These are phyloP conservation scores for Aspergillus viridinutans DNA, from an alignment of 2,329 filamentous ascomycete genomes.

Conservation along the genomic window DNA sequence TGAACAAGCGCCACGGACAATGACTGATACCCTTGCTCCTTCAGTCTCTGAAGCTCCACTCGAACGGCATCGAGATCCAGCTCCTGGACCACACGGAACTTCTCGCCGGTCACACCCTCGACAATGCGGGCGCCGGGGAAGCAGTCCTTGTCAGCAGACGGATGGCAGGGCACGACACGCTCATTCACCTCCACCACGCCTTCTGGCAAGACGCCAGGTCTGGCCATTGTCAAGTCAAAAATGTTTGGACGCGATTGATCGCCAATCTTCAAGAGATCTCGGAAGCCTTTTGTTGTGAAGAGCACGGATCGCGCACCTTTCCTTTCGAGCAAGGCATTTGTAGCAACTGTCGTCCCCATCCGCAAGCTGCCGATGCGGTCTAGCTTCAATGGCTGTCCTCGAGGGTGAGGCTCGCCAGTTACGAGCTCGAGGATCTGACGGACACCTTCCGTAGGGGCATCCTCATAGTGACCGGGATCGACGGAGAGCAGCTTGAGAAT, in stretches of 20 bases:
- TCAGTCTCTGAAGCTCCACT: slow-evolving; percentile 61
- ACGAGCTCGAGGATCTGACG: slow-evolving; percentile 58
- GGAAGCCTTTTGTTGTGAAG: slow-evolving; percentile 82
- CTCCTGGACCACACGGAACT: slow-evolving; percentile 64
- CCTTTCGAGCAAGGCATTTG: slow-evolving; percentile 81
- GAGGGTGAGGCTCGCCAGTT: slow-evolving; percentile 32
- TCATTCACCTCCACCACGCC: slow-evolving; percentile 82
- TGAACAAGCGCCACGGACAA: slow-evolving; percentile 87
- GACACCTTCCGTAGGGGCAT: slow-evolving; percentile 72
- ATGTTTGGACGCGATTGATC: slow-evolving; percentile 88
- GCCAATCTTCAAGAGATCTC: slow-evolving; percentile 80
- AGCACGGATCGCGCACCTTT: slow-evolving; percentile 86
- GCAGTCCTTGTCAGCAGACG: slow-evolving; percentile 60
- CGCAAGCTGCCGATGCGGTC: slow-evolving; percentile 55
- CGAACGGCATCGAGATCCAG: slow-evolving; percentile 53
- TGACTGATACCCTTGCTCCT: slow-evolving; percentile 66
- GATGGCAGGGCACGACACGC: slow-evolving; percentile 70
- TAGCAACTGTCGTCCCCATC: slow-evolving; percentile 93
- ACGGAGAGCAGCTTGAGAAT: slow-evolving; percentile 40
- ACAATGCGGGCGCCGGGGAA: slow-evolving; percentile 62
- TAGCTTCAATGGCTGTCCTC: slow-evolving; percentile 33
- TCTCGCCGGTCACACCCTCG: slow-evolving; percentile 58
- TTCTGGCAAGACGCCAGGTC: slow-evolving; percentile 81
- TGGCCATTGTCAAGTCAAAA: slow-evolving; percentile 81
- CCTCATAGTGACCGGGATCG: slow-evolving; percentile 38